Conservation (phyloP, 352 stramenopile genomes). For the Globisporangium abappressorium region DNA sequence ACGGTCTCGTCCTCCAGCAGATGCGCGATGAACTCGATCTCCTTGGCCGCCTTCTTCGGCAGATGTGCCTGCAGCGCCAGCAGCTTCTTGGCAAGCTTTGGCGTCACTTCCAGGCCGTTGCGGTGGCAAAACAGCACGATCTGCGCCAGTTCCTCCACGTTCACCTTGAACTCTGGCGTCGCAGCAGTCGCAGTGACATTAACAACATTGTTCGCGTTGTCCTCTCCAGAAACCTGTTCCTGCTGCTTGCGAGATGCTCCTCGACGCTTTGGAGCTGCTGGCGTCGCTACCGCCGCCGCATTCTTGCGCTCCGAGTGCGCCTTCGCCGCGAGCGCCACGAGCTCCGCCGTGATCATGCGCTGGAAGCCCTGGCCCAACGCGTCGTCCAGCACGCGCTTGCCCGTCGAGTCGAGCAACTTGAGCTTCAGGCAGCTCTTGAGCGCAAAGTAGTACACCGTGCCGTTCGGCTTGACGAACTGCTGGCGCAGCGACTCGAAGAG, state of each 20-base stretch:
- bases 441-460: conserved; percentile 66
- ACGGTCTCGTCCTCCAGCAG: conserved; percentile 18
- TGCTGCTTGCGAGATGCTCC: conserved; percentile 18
- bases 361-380: conserved; percentile 52
- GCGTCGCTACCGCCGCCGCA: conserved; percentile 1
- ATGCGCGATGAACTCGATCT: conserved; percentile 43
- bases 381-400: conserved; percentile 50
- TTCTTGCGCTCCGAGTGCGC: conserved; percentile 23
- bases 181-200: background rate
- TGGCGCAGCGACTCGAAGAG: conserved; percentile 74
- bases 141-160: conserved; percentile 41
- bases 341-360: conserved; percentile 19
- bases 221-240: background rate
- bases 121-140: conserved; percentile 61
- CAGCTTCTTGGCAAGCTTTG: conserved; percentile 35
- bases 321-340: conserved; percentile 27
- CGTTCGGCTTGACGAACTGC: conserved; percentile 75
- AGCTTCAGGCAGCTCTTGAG: conserved; percentile 60
- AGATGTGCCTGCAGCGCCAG: conserved; percentile 40
- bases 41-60: conserved; percentile 34
- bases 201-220: no score
- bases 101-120: conserved; percentile 41
- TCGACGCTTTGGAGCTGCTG: conserved; percentile 20
- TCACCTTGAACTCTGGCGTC: conserved; percentile 22
- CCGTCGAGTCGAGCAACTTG: conserved; percentile 42